phyloP scores from a whole-genome alignment of 2,329 filamentous ascomycete species.

The Pyricularia pennisetigena region DNA sequence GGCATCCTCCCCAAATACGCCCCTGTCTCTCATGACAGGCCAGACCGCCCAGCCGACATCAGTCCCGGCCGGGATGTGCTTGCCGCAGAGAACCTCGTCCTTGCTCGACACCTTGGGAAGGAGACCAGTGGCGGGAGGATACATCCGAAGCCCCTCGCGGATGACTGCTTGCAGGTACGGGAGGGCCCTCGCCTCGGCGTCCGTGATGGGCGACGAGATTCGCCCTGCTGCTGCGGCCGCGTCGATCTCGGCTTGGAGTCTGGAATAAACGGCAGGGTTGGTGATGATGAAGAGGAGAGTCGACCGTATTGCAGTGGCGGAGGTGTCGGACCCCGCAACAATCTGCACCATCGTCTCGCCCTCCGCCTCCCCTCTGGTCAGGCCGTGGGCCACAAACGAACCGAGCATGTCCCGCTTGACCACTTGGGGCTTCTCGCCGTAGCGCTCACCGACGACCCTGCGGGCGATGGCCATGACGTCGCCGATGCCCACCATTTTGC shows the following conservation, averaged over 20 bases:
- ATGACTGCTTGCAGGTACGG: slow-evolving; percentile 11
- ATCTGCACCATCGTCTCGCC: slow-evolving; percentile 7
- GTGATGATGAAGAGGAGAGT: slow-evolving; percentile 36
- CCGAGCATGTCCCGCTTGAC: slow-evolving; percentile 10
- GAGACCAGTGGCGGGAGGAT: slow-evolving; percentile 12
- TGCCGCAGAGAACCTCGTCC: slow-evolving; percentile 4
- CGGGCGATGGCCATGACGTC: slow-evolving; percentile 9
- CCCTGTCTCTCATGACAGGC: slow-evolving; percentile 50
- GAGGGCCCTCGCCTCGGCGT: slow-evolving; percentile 3
- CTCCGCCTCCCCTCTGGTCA: slow-evolving; percentile 11
- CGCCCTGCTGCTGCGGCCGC: slow-evolving; percentile 7
- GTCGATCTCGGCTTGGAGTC: slow-evolving; percentile 12
- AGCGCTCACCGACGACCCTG: background rate
- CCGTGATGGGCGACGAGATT: slow-evolving; percentile 2
- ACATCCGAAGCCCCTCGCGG: slow-evolving; percentile 14
- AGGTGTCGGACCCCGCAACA: slow-evolving; percentile 42
- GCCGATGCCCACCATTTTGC: slow-evolving; percentile 9
- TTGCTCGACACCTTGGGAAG: slow-evolving; percentile 7
- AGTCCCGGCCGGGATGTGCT: slow-evolving; percentile 9
- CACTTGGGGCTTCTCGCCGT: background rate
- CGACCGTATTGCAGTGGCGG: slow-evolving; percentile 35
- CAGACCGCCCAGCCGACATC: slow-evolving; percentile 26
- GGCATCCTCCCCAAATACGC: slow-evolving; percentile 52
- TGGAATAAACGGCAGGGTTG: slow-evolving; percentile 23
- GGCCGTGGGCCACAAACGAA: slow-evolving; percentile 12